phyloP scores from a whole-genome alignment of 345 rosid species.

The Hibiscus mutabilis region DNA sequence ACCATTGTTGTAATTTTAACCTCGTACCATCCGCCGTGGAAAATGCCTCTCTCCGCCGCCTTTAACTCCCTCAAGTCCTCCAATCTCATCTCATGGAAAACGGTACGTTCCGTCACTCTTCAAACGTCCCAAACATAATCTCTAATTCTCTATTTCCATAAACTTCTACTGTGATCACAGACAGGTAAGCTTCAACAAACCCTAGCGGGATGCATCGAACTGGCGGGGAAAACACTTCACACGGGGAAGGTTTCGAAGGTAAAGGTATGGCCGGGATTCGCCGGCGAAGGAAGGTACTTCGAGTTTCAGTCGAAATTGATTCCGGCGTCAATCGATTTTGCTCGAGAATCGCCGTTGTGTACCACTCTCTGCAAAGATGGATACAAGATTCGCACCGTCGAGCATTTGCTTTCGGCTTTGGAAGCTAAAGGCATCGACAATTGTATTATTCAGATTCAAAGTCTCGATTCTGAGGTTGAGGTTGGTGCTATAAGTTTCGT shows the following conservation, averaged over 20 bases:
- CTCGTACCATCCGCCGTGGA: neutral
- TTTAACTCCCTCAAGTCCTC: slow-evolving; percentile 41
- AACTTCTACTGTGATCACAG: slow-evolving; percentile 23
- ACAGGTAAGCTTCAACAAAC: slow-evolving; percentile 73
- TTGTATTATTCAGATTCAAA: slow-evolving; percentile 54
- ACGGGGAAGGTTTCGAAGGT: slow-evolving; percentile 64
- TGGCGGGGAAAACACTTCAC: slow-evolving; percentile 52
- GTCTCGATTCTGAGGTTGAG: slow-evolving; percentile 43
- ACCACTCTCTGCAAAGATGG: slow-evolving; percentile 61
- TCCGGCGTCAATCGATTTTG: slow-evolving; percentile 60
- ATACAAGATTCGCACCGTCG: slow-evolving; percentile 54
- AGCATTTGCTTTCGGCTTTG: slow-evolving; percentile 84
- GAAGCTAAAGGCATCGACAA: slow-evolving; percentile 76
- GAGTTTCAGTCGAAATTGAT: slow-evolving; percentile 39
- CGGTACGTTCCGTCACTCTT: slow-evolving; percentile 25
- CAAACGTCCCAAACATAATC: neutral
- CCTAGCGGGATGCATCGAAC: slow-evolving; percentile 46
- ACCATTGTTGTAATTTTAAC: neutral
- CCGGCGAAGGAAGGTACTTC: slow-evolving; percentile 71
- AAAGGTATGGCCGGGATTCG: slow-evolving; percentile 50
- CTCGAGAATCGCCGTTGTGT: slow-evolving; percentile 56
- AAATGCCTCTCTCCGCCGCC: slow-evolving; percentile 35
- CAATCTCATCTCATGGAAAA: slow-evolving; percentile 46
- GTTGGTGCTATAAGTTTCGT: slow-evolving; percentile 21
- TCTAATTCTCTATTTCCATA: neutral